These are phyloP conservation scores for Tuber aestivum DNA, from an alignment of 495 filamentous ascomycete species.

Conservation along the genomic window DNA sequence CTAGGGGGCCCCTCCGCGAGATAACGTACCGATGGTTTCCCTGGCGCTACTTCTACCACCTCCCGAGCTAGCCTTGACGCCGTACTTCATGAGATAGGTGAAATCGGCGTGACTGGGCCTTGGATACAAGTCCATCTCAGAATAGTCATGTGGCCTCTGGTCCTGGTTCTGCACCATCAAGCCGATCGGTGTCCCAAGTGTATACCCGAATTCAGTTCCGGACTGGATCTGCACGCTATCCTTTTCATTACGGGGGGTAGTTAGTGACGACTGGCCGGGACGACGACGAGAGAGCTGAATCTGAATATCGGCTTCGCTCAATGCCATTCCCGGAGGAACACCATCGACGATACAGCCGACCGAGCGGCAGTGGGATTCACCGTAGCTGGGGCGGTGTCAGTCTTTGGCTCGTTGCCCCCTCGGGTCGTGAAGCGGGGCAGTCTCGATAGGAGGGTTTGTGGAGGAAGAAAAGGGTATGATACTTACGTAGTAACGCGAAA, in stretches of 20 bases:
- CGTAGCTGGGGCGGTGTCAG: conserved; percentile 55
- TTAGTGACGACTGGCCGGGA: conserved; percentile 83
- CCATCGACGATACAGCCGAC: conserved; percentile 87
- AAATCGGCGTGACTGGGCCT: conserved; percentile 91
- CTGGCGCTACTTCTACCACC: conserved; percentile 87
- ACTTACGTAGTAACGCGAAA: conserved; percentile 82
- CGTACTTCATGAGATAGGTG: conserved; percentile 97
- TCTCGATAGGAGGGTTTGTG: conserved; percentile 22
- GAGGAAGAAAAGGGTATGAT: conserved; percentile 9
- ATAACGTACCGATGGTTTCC: conserved; percentile 72
- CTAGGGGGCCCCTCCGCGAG: not conserved
- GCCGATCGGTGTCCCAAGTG: conserved; percentile 85
- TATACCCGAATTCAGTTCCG: conserved; percentile 87
- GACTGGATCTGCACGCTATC: conserved; percentile 89
- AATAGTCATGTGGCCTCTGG: conserved; percentile 90
- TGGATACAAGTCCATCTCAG: conserved; percentile 88
- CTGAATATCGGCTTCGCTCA: conserved; percentile 87
- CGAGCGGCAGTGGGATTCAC: conserved; percentile 86
- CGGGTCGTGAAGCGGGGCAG: conserved; percentile 17
- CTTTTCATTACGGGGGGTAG: conserved; percentile 89
- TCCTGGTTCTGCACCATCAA: conserved; percentile 87
- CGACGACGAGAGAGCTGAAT: conserved; percentile 87
- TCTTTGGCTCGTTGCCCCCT: not conserved
- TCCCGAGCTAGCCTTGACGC: conserved; percentile 86
- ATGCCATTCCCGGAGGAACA: conserved; percentile 78